Evolutionary conservation across 2,329 filamentous ascomycete genomes (phyloP).

Genomic region (Fusarium multiceps): DNA sequence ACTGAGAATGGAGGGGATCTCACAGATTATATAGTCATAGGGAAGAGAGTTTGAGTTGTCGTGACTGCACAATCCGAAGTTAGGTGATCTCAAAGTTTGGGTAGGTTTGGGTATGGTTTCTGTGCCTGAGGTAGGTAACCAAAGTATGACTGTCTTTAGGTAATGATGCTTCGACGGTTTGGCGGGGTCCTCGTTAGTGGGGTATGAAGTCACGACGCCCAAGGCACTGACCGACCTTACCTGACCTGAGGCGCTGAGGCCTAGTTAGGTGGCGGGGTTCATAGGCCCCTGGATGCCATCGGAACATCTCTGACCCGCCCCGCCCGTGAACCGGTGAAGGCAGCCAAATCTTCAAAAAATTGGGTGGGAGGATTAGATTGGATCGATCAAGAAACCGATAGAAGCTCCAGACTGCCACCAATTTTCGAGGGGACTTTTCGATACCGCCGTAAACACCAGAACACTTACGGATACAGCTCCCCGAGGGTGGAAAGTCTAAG

Average conservation of each 20-base stretch:
- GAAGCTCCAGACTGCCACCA: constrained; percentile 48
- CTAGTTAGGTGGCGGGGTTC: constrained; percentile 9
- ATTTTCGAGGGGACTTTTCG: constrained; percentile 41
- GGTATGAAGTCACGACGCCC: constrained; percentile 43
- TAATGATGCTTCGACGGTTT: constrained; percentile 26
- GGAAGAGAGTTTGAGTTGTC: background rate
- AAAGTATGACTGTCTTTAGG: constrained; percentile 6
- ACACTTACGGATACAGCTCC: constrained; percentile 45
- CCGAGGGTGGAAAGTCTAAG: constrained; percentile 43
- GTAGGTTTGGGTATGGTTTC: background rate
- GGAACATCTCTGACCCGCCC: constrained; percentile 48
- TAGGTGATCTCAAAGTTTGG: background rate
- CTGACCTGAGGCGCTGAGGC: constrained; percentile 11
- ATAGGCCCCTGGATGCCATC: constrained; percentile 32
- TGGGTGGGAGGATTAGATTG: constrained; percentile 34
- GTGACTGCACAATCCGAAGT: background rate
- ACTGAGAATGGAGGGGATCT: background rate
- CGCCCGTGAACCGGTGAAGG: constrained; percentile 24
- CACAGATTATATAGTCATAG: constrained; percentile 1
- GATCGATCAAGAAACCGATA: constrained; percentile 44
- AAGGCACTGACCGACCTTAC: background rate
- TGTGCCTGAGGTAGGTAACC: background rate
- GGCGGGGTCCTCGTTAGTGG: constrained; percentile 40
- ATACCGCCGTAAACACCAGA: constrained; percentile 40
- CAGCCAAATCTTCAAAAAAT: constrained; percentile 50